Conservation (phyloP, 805 yeast species). For the Starmerella floris region DNA sequence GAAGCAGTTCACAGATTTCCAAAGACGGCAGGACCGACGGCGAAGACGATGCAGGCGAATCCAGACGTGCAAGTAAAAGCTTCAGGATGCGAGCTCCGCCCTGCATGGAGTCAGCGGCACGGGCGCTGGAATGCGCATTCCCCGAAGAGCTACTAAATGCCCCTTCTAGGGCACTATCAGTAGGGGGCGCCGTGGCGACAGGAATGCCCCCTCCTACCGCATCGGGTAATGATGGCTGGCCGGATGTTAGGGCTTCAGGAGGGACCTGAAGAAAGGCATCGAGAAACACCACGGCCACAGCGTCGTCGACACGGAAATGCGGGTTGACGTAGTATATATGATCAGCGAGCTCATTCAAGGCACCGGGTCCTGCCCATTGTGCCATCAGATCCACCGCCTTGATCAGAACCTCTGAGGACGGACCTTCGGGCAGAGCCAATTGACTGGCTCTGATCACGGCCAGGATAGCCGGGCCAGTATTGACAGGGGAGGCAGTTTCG, state of each 20-base stretch:
- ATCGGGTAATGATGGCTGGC: neutral
- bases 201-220: neutral
- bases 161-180: neutral
- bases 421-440: neutral
- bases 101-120: neutral
- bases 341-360: constrained; percentile 9
- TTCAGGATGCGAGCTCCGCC: constrained; percentile 16
- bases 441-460: constrained; percentile 4
- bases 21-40: constrained; percentile 9
- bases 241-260: neutral
- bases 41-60: too few relatives aligned
- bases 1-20: constrained; percentile 23
- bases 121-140: neutral
- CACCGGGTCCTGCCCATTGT: neutral
- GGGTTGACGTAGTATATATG: constrained; percentile 13
- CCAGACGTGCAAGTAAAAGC: constrained; percentile 3
- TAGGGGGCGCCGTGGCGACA: neutral
- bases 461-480: neutral
- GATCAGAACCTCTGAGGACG: constrained; percentile 1
- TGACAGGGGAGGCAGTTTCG: neutral
- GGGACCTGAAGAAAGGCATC: constrained; percentile 19
- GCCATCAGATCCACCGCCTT: constrained; percentile 3
- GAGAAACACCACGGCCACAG: constrained; percentile 14
- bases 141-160: neutral
- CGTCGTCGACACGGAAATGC: constrained; percentile 9